Evolutionary conservation across 139 green algal genomes (phyloP), one percentile per base, ranked within the genome.

Genomic region (Chlorella sp.): DNA sequence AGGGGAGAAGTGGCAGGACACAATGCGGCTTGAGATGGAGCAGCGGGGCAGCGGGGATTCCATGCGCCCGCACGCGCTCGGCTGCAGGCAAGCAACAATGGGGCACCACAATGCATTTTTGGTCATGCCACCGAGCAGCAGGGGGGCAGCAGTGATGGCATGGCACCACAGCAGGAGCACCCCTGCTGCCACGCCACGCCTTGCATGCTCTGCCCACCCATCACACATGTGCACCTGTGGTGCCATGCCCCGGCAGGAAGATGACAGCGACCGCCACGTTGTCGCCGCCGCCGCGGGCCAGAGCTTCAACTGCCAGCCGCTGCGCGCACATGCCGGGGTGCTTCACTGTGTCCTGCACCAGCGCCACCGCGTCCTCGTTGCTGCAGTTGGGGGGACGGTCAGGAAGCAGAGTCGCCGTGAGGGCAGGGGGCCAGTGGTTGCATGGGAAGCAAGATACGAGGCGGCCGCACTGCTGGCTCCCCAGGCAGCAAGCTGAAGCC

Each of bases 331-430:
- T 89, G 38, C 68, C 60, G 1, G 95, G 95, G 36, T 96, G 85
- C 88, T 96, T 97, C 3, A 97, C 95, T 6, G 94, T 98, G 88
- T 97, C 95, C 43, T 88, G 80, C 65, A 97, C 92, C 44, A 97
- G 54, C 0, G 80, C 88, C 11, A 94, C 89, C 16, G 91, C 94
- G n/a, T 98, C 96, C 32, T 94, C 86, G 41, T 93, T 94, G 72
- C 79, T 84, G 79, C 79, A 84, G 43, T 19, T 1, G 34, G n/a
- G 68, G 68, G 19, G 28, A 9, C 30, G 24, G 32, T n/a, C n/a
- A 73, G 65, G 65, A 26, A 34, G n/a, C 65, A 43, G 9, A 19
- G 58, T 3, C 6, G 7, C 32, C 14, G 4, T 72, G 64, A 13
- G 13, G 30, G 68, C 68, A 51, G 68, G 9, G 54, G n/a, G n/a